phyloP scores from a whole-genome alignment of 208 protist genomes.

The Entamoeba histolytica region DNA sequence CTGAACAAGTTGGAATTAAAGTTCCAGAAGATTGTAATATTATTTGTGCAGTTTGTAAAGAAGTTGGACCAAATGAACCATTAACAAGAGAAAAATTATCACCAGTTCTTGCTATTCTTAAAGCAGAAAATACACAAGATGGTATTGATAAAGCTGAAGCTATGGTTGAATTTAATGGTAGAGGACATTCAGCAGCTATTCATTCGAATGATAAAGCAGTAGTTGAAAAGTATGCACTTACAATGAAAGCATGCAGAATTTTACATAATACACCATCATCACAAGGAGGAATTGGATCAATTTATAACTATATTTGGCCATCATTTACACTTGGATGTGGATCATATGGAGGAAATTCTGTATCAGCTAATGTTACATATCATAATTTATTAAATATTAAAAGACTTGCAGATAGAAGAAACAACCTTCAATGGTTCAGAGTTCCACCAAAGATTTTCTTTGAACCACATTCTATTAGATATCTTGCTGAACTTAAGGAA shows the following conservation, averaged over 20 bases:
- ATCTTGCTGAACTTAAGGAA: background rate
- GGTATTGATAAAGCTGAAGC: constrained; percentile 6
- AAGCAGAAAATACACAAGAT: background rate
- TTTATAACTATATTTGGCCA: constrained; percentile 25
- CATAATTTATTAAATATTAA: constrained; percentile 21
- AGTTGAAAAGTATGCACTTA: background rate
- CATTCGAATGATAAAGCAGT: constrained; percentile 1
- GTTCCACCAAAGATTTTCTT: background rate
- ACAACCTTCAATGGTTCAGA: background rate
- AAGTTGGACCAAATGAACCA: background rate
- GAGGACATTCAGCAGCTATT: constrained; percentile 21
- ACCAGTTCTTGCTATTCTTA: constrained; percentile 22
- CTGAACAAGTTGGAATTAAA: constrained; percentile 17
- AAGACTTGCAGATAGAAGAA: too few relatives aligned
- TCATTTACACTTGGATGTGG: constrained; percentile 28
- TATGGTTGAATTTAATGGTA: constrained; percentile 8
- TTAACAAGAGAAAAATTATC: constrained; percentile 25
- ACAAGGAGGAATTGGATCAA: constrained; percentile 26
- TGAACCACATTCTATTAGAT: background rate
- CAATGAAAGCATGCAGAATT: too few relatives aligned
- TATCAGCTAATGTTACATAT: constrained; percentile 16
- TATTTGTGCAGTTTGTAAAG: background rate
- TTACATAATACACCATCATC: constrained; percentile 20
- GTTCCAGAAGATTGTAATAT: constrained; percentile 3
- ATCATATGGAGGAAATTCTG: constrained; percentile 11